Base-by-base conservation (phyloP, 306 rosid species). In the Vachellia collinsii region DNA sequence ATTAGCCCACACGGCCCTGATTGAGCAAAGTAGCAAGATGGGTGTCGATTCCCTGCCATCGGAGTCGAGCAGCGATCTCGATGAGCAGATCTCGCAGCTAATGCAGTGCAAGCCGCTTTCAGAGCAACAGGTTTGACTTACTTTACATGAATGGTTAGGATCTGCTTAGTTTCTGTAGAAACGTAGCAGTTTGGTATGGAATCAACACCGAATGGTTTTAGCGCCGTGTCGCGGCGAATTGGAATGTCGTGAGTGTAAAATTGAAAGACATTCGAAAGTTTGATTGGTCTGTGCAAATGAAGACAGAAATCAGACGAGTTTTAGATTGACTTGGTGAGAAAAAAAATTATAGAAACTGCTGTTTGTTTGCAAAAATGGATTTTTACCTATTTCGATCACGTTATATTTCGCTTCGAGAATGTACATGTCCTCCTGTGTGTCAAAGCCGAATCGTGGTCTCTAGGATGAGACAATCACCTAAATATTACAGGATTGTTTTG, bases 41-140 rank as follows among this genome's bases (percentile, higher is more conserved):
- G 97, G 95, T 61, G 76, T 86, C 48, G 87, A 91, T 90, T 95
- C 95, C 19, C 66, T 85, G 56, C 54, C 88, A 11, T 75, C 92
- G 64, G 97, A 93, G 4, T 83, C 91, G 7, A 82, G 83, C 59
- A 78, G 63, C 75, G 93, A 91, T 80, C 92, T 95, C 74, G 91
- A 95, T 70, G 97, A 95, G 85, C 98, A 95, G 99, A 95, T 95
- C 96, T 88, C 97, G 23, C 98, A 95, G 92, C 98, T 95, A 86
- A 91, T 89, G 98, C 96, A 95, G 89, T 95, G 99, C 98, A 93
- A 93, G 83, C 99, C 99, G 37, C 97, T 95, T 75, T 89, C 95
- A 23, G 99, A 95, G 85, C 98, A 88, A 62, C 98, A 93, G 97
- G 99, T 95, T 81, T 63, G 50, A 9, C 58, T 80, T 75, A 8